A percentile compares a stretch with the other conserved stretches of the same genome.
Evolutionary conservation across 1,284 basidiomycete species (phyloP).

Genomic region (Papiliotrema laurentii): DNA sequence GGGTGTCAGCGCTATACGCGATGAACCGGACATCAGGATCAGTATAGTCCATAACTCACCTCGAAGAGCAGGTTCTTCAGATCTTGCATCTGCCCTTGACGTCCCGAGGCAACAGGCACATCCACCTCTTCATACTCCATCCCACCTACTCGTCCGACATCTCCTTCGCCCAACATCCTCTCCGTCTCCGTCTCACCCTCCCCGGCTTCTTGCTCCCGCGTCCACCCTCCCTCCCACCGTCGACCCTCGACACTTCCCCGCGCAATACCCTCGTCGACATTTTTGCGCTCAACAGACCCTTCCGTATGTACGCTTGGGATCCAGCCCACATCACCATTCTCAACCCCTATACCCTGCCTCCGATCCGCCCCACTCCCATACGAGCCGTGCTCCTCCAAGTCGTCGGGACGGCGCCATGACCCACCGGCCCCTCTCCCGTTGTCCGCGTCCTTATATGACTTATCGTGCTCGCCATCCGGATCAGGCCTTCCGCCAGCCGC

Average conservation of each 20-base stretch:
- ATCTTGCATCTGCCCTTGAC: slow-evolving; percentile 14
- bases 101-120: neutral
- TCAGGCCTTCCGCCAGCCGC: slow-evolving; percentile 17
- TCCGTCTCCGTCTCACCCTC: neutral
- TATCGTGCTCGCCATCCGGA: slow-evolving; percentile 2
- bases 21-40: neutral
- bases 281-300: neutral
- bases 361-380: neutral
- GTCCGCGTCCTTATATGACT: neutral
- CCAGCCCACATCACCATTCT: slow-evolving; percentile 1
- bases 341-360: slow-evolving; percentile 9
- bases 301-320: neutral
- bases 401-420: neutral
- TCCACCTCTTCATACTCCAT: slow-evolving; percentile 3
- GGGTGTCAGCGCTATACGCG: slow-evolving; percentile 1
- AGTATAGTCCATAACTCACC: slow-evolving; percentile 18
- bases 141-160: slow-evolving; percentile 1
- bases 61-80: slow-evolving; percentile 31
- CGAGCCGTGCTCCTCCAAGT: neutral
- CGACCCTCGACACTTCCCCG: neutral
- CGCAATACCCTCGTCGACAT: neutral
- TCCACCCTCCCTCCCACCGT: neutral
- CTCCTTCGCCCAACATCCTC: neutral
- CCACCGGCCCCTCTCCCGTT: neutral
- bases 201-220: neutral